Evolutionary conservation across 164 flowering plant species (phyloP), one percentile per base, ranked within the genome.

Genomic region (Nelumbo lutea): DNA sequence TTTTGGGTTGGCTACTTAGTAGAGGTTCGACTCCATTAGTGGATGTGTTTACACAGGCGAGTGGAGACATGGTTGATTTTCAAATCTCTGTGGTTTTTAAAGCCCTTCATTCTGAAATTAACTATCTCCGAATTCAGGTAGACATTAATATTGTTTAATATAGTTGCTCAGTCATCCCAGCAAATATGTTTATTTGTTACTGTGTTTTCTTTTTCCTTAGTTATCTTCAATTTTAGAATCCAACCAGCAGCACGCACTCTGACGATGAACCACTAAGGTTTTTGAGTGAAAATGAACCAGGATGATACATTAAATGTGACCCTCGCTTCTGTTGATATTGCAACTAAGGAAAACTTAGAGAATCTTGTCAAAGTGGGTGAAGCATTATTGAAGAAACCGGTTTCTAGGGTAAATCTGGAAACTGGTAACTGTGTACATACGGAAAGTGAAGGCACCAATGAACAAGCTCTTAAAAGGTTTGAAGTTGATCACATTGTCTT

Each of bases 81-180:
- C 79, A 77, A 44, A 44, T 68, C 45, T 67, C 66, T 48, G 64
- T 68, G 39, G 67, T 77, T 43, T 79, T 81, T 65, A 70, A 67
- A 64, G 75, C 81, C 15, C 66, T 75, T 59, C 66, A 70, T 1
- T 75, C 72, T 0, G 77, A 77, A 53, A 3, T 8, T 41, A 80
- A 70, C 67, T 80, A 77, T 62, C 77, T 80, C 5, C 60, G 83
- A 4, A 78, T 80, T 68, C 79, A 80, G 72, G 83, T 80, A 66
- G 4, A 14, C 27, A 6, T 27, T 27, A 27, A 27, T 27, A 27
- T 27, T 27, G 27, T 27, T 27, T 27, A 27, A 27, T 27, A 27
- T 27, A 27, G 0, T 27, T 27, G 27, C 27, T 27, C 27, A 27
- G 27, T 27, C 27, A 27, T 27, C 27, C 27, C 27, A 27, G 27